These are phyloP conservation scores for Hypomyces perniciosus DNA, from an alignment of 2,329 filamentous ascomycete genomes.

Conservation along the genomic window DNA sequence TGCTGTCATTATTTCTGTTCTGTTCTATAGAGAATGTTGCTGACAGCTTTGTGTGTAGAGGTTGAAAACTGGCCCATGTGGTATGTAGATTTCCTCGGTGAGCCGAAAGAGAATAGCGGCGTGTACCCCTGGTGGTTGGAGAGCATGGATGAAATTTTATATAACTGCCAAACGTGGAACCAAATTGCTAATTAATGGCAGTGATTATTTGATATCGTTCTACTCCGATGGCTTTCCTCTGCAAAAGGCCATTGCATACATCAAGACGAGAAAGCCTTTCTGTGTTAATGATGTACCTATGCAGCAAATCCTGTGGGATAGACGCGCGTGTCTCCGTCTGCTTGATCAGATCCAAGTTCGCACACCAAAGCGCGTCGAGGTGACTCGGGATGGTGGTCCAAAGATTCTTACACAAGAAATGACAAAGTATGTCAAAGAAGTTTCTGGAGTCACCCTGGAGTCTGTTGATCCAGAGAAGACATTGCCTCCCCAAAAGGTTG, in stretches of 20 bases:
- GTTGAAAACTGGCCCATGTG: constrained; percentile 95
- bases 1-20: constrained; percentile 2
- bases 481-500: constrained; percentile 65
- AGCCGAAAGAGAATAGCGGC: constrained; percentile 29
- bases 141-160: constrained; percentile 2
- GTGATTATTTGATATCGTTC: constrained; percentile 94
- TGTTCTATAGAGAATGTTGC: constrained; percentile 2
- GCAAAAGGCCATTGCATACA: constrained; percentile 95
- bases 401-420: constrained; percentile 71
- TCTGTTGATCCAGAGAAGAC: constrained; percentile 58
- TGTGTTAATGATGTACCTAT: constrained; percentile 97
- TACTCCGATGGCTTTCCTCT: constrained; percentile 97
- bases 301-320: constrained; percentile 96
- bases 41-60: constrained; percentile 37
- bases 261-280: constrained; percentile 86
- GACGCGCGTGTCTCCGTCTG: constrained; percentile 80
- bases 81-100: constrained; percentile 39
- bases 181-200: constrained; percentile 23
- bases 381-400: constrained; percentile 89
- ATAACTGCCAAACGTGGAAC: background rate
- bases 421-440: constrained; percentile 69
- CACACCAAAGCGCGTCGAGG: constrained; percentile 81
- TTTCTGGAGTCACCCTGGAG: constrained; percentile 71
- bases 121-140: constrained; percentile 12
- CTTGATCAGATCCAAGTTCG: constrained; percentile 85